These are phyloP conservation scores for Zoysia pacifica DNA, from an alignment of 176 grass and related monocot species.

Conservation along the genomic window DNA sequence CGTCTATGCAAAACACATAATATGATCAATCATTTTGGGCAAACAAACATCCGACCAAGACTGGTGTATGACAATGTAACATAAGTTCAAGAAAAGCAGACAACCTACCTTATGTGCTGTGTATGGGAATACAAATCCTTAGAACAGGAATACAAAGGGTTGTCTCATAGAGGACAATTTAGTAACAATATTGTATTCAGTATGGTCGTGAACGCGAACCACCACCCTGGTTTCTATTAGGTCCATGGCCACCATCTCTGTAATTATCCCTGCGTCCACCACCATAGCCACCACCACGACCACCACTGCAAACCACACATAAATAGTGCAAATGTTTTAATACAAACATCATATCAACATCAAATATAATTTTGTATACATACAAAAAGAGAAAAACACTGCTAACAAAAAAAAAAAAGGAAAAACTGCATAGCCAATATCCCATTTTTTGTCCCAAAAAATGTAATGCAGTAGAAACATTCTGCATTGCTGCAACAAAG, in stretches of 20 bases:
- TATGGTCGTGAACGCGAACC: conserved; percentile 85
- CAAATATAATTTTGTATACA: background rate
- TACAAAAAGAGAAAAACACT: background rate
- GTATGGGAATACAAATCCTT: conserved; percentile 73
- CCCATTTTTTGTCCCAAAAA: background rate
- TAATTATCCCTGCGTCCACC: conserved; percentile 86
- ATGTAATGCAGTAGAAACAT: background rate
- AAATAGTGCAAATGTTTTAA: background rate
- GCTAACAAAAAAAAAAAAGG: background rate
- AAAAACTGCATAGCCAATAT: background rate
- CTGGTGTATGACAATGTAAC: conserved; percentile 49
- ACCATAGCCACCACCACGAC: conserved; percentile 71
- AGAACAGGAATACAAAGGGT: conserved; percentile 78
- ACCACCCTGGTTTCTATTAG: conserved; percentile 81
- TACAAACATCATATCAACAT: conserved; percentile 1
- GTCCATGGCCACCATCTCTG: conserved; percentile 81
- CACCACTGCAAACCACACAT: conserved; percentile 44
- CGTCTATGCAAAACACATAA: conserved; percentile 82
- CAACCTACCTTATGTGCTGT: conserved; percentile 78
- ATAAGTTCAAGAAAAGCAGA: conserved; percentile 43
- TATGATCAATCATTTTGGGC: conserved; percentile 64
- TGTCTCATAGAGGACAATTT: conserved; percentile 81
- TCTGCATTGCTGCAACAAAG: background rate
- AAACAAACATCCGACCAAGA: conserved; percentile 55
- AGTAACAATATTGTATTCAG: conserved; percentile 75